A percentile compares a stretch with the other conserved stretches of the same genome.
These are phyloP conservation scores for Lactuca saligna DNA, from an alignment of 129 eudicot species.

Conservation along the genomic window DNA sequence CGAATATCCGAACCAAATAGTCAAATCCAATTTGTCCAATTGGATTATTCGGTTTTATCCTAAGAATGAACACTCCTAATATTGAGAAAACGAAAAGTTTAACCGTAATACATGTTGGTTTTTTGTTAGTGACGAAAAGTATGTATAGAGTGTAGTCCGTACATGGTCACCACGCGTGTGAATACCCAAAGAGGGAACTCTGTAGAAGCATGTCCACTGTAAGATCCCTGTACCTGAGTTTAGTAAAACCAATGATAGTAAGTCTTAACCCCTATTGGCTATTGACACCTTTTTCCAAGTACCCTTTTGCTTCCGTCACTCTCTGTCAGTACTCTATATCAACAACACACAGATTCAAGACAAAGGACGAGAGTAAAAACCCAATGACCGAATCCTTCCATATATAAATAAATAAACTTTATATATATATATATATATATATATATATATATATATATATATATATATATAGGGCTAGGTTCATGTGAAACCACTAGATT, in stretches of 20 bases:
- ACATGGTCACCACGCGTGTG: constrained; percentile 34
- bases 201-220: constrained; percentile 51
- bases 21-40: no score
- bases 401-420: no score
- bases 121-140: constrained; percentile 29
- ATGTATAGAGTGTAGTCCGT: constrained; percentile 16
- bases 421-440: no score
- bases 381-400: not conserved
- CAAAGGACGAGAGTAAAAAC: constrained; percentile 21
- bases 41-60: no score
- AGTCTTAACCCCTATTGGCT: constrained; percentile 10
- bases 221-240: constrained; percentile 40
- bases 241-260: constrained; percentile 41
- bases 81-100: not conserved
- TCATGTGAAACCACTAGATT: no score
- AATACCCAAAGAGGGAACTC: constrained; percentile 29
- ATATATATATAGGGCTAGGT: no score
- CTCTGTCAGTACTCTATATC: constrained; percentile 16
- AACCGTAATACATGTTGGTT: constrained; percentile 20
- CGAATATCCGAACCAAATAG: no score
- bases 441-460: no score
- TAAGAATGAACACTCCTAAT: no score
- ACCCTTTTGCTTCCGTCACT: constrained; percentile 33
- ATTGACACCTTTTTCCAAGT: constrained; percentile 13
- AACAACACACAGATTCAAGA: constrained; percentile 2